Evolutionary conservation across 768 basidiomycete species (phyloP).

Genomic region (Mycena capillaripes): DNA sequence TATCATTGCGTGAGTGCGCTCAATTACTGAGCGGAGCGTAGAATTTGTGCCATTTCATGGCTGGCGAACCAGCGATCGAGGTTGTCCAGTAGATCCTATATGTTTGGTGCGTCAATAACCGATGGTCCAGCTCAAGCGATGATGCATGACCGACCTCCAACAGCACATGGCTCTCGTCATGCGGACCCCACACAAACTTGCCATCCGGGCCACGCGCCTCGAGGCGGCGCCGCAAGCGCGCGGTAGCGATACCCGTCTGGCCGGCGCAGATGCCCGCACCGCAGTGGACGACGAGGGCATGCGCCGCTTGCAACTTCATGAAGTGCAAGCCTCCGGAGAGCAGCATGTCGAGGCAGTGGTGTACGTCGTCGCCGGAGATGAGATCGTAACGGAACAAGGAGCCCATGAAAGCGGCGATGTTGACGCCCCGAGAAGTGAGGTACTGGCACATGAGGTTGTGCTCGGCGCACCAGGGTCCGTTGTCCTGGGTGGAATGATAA

Average conservation of each 20-base stretch:
- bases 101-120: neutral
- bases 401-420: slow-evolving; percentile 50
- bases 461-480: slow-evolving; percentile 11
- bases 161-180: slow-evolving; percentile 4
- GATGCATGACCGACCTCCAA: neutral
- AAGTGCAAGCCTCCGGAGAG: slow-evolving; percentile 38
- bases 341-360: slow-evolving; percentile 46
- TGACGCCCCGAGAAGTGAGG: slow-evolving; percentile 38
- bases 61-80: neutral
- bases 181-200: slow-evolving; percentile 2
- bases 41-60: slow-evolving; percentile 1
- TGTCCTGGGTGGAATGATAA: neutral
- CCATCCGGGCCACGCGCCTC: neutral
- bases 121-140: neutral
- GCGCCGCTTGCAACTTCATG: slow-evolving; percentile 50
- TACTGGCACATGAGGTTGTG: neutral
- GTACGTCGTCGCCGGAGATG: slow-evolving; percentile 42
- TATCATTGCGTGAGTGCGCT: too few relatives aligned
- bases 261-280: slow-evolving; percentile 46
- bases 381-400: slow-evolving; percentile 46
- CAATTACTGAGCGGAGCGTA: too few relatives aligned
- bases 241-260: neutral
- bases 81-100: neutral
- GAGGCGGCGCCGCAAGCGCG: neutral
- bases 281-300: slow-evolving; percentile 49